Conservation (phyloP, 768 basidiomycete genomes). For the Mrakia blollopis region DNA sequence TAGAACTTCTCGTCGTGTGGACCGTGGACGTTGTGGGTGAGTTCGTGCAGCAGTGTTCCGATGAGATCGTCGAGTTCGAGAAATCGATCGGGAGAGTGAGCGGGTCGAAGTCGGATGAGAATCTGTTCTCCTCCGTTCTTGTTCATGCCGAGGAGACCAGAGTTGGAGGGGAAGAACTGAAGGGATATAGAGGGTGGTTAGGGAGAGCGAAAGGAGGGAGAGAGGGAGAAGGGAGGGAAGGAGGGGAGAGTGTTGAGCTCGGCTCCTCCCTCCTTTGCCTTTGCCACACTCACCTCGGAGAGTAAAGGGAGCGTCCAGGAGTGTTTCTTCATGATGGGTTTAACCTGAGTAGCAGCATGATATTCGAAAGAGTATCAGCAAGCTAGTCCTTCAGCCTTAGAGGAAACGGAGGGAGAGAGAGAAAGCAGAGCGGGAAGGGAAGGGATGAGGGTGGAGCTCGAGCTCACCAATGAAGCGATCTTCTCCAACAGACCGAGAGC, state of each 20-base stretch:
- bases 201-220: slow-evolving; percentile 34
- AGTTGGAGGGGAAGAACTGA: slow-evolving; percentile 79
- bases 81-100: slow-evolving; percentile 63
- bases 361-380: neutral
- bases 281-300: slow-evolving; percentile 58
- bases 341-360: slow-evolving; percentile 53
- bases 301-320: slow-evolving; percentile 56
- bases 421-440: slow-evolving; percentile 39
- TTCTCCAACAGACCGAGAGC: slow-evolving; percentile 65
- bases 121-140: slow-evolving; percentile 78
- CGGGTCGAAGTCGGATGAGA: slow-evolving; percentile 70
- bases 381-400: neutral
- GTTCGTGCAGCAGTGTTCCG: slow-evolving; percentile 87
- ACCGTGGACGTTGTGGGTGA: slow-evolving; percentile 82
- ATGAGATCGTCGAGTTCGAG: slow-evolving; percentile 69
- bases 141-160: slow-evolving; percentile 60
- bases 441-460: neutral
- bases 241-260: too few species aligned
- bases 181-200: slow-evolving; percentile 30
- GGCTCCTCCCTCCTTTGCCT: too few species aligned
- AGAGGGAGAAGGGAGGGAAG: slow-evolving; percentile 23
- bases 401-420: slow-evolving; percentile 37
- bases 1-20: slow-evolving; percentile 66
- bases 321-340: slow-evolving; percentile 87
- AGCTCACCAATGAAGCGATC: slow-evolving; percentile 52